phyloP scores from a whole-genome alignment of 768 basidiomycete genomes.

The Dendrothele bispora region DNA sequence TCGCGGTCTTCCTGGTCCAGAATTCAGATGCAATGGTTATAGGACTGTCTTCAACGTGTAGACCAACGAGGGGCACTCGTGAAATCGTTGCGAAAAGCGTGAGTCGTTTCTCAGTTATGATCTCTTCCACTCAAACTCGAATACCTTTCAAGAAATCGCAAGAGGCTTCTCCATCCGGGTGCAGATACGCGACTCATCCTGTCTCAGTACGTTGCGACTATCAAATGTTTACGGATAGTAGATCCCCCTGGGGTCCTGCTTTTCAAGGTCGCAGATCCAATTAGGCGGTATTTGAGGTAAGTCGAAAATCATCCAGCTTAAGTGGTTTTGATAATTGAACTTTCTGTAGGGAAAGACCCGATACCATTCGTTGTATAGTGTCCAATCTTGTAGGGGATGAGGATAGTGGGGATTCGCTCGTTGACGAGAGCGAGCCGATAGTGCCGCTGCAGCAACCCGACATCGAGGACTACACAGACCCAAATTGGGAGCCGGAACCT shows the following conservation, averaged over 20 bases:
- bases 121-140: not conserved
- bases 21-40: not conserved
- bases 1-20: not conserved
- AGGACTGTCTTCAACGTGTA: conserved; percentile 81
- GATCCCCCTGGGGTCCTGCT: conserved; percentile 93
- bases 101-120: conserved; percentile 21
- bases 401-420: conserved; percentile 75
- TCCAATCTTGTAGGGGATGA: conserved; percentile 86
- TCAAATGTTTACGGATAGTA: conserved; percentile 84
- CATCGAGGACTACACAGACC: conserved; percentile 86
- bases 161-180: conserved; percentile 91
- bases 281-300: conserved; percentile 84
- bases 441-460: conserved; percentile 73
- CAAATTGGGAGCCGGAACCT: conserved; percentile 95
- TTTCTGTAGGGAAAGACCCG: conserved; percentile 68
- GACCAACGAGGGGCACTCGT: conserved; percentile 80
- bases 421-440: conserved; percentile 83
- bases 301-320: conserved; percentile 9
- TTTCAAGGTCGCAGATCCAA: conserved; percentile 92
- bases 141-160: conserved; percentile 59
- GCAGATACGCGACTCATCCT: conserved; percentile 93
- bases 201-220: conserved; percentile 87
- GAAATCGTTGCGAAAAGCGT: conserved; percentile 78
- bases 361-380: conserved; percentile 94
- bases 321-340: conserved; percentile 3